Evolutionary conservation across 495 filamentous ascomycete species (phyloP).

Genomic region (Aspergillus coremiiformis): DNA sequence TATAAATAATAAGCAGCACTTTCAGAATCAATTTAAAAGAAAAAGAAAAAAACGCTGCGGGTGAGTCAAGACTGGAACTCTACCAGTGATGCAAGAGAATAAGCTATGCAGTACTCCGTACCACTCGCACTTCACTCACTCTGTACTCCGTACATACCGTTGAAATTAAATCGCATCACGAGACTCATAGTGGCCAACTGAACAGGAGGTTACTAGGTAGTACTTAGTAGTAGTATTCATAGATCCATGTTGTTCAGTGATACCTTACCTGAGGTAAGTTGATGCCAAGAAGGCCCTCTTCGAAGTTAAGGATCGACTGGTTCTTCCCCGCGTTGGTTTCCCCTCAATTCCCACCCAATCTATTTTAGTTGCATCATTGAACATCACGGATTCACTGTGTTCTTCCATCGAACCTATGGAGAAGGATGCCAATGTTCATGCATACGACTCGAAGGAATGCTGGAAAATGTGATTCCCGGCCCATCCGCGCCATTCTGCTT

Average conservation of each 20-base stretch:
- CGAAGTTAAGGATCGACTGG: not conserved
- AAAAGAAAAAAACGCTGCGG: too few species aligned
- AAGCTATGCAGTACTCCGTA: not conserved
- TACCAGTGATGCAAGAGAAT: too few species aligned
- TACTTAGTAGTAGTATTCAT: too few species aligned
- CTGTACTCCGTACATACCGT: not conserved
- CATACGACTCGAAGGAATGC: not conserved
- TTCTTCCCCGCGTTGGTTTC: constrained; percentile 6
- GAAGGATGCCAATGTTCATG: not conserved
- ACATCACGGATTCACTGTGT: too few species aligned
- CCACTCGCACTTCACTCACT: not conserved
- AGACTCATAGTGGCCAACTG: not conserved
- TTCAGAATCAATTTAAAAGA: too few species aligned
- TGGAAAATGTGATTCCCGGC: not conserved
- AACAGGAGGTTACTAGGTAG: not conserved
- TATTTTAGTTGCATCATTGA: constrained; percentile 5
- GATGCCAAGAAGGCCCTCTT: too few species aligned
- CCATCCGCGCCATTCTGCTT: not conserved
- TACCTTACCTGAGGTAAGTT: too few species aligned
- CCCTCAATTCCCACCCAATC: constrained; percentile 10
- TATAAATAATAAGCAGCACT: too few species aligned
- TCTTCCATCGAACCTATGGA: constrained; percentile 7
- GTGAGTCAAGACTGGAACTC: too few species aligned
- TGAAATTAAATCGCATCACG: not conserved
- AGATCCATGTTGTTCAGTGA: too few species aligned